Percentiles rank a stretch among this genome's conserved stretches.
Evolutionary conservation across 805 yeast species (phyloP).

Genomic region (Candida krabiensis): DNA sequence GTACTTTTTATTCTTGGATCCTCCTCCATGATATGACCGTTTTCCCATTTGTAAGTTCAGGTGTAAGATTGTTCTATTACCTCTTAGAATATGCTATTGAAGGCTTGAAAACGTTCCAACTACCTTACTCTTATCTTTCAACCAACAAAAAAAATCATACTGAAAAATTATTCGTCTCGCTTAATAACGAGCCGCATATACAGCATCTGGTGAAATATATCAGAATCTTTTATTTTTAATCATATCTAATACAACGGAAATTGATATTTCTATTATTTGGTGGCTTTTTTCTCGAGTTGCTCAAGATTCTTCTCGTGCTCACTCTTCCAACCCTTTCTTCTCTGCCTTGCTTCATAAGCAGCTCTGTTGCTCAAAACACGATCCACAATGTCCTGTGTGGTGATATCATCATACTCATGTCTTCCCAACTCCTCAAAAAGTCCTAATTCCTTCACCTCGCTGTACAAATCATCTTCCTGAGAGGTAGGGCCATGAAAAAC

Average conservation of each 20-base stretch:
- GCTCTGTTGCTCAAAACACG: conserved; percentile 70
- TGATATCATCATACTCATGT: conserved; percentile 65
- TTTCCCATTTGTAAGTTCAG: conserved; percentile 30
- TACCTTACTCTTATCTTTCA: background rate
- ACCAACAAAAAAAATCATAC: background rate
- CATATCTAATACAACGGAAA: too few species aligned
- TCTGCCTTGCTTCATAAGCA: conserved; percentile 82
- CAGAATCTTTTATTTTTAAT: too few species aligned
- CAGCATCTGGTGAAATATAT: too few species aligned
- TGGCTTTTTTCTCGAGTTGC: conserved; percentile 5
- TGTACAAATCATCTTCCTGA: conserved; percentile 33
- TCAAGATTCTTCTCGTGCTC: conserved; percentile 42
- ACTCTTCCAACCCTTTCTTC: conserved; percentile 80
- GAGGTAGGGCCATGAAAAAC: conserved; percentile 63
- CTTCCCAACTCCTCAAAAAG: conserved; percentile 44
- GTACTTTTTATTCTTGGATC: conserved; percentile 35
- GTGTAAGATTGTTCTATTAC: too few species aligned
- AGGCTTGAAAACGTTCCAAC: too few species aligned
- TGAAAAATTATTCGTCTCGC: background rate
- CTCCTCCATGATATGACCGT: conserved; percentile 20
- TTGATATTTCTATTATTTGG: background rate
- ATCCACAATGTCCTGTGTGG: conserved; percentile 67
- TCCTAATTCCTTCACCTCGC: conserved; percentile 27
- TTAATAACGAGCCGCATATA: background rate
- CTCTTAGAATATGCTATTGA: too few species aligned